Evolutionary conservation across 495 filamentous ascomycete genomes (phyloP).

Genomic region (Collariella sp.): DNA sequence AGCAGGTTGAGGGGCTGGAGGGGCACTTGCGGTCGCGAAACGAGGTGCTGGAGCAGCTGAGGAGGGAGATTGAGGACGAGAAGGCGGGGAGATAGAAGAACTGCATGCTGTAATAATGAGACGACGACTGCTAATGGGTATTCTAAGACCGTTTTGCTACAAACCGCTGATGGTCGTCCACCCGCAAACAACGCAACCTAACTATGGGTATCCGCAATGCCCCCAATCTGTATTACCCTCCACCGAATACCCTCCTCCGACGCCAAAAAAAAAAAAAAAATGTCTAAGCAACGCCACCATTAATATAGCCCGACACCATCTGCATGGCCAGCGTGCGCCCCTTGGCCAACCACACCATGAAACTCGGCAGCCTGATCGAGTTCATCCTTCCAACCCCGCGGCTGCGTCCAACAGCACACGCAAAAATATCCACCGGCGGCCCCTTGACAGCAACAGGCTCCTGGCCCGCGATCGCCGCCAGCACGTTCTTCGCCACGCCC

Average conservation of each 20-base stretch:
- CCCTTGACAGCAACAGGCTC: slow-evolving; percentile 30
- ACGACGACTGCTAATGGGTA: not conserved
- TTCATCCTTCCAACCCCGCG: slow-evolving; percentile 35
- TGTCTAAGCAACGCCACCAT: slow-evolving; percentile 30
- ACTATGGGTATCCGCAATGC: not conserved
- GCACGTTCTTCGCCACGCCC: slow-evolving; percentile 39
- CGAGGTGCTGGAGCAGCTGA: slow-evolving; percentile 50
- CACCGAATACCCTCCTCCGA: not conserved
- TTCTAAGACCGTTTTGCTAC: no score
- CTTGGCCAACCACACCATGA: slow-evolving; percentile 37
- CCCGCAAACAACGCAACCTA: no score
- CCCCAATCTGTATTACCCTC: no score
- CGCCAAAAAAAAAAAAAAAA: not conserved
- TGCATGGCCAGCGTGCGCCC: slow-evolving; percentile 32
- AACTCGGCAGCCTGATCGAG: slow-evolving; percentile 30
- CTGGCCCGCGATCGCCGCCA: slow-evolving; percentile 30
- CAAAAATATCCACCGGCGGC: slow-evolving; percentile 35
- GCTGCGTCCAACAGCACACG: slow-evolving; percentile 31
- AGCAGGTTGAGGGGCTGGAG: slow-evolving; percentile 65
- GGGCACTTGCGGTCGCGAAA: slow-evolving; percentile 51
- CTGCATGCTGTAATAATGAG: not conserved
- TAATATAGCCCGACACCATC: slow-evolving; percentile 28
- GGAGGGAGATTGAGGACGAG: slow-evolving; percentile 57
- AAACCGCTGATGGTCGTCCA: no score
- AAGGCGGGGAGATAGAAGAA: slow-evolving; percentile 36